Conservation (phyloP, 805 yeast genomes). For the Cephaloascus albidus region DNA sequence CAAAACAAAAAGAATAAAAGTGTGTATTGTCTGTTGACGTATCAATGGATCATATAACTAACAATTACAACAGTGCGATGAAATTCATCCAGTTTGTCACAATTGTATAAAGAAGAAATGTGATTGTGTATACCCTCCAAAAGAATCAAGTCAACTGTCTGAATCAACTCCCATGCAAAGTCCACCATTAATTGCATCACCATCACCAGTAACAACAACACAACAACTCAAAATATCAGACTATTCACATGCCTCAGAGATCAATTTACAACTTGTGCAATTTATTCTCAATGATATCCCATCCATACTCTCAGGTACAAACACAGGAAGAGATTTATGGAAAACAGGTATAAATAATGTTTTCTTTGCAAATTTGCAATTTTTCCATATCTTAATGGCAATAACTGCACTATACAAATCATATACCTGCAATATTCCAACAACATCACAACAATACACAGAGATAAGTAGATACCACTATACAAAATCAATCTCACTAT, state of each 20-base stretch:
- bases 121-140: conserved; percentile 11
- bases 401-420: not conserved
- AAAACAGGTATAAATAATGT: not conserved
- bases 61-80: conserved; percentile 13
- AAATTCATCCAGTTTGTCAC: conserved; percentile 7
- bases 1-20: not conserved
- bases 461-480: not conserved
- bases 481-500: not conserved
- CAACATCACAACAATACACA: not conserved
- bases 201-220: too few species aligned
- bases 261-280: not conserved
- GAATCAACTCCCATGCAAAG: too few species aligned
- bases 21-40: not conserved
- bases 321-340: not conserved
- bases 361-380: not conserved
- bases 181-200: too few species aligned
- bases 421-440: not conserved
- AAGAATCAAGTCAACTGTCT: too few species aligned
- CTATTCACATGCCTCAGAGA: not conserved
- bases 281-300: not conserved
- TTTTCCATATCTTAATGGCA: not conserved
- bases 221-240: not conserved
- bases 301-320: not conserved
- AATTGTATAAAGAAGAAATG: conserved; percentile 5
- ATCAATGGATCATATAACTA: too few species aligned